Evolutionary conservation across 495 filamentous ascomycete species (phyloP).

Genomic region (Aspergillus haitiensis): DNA sequence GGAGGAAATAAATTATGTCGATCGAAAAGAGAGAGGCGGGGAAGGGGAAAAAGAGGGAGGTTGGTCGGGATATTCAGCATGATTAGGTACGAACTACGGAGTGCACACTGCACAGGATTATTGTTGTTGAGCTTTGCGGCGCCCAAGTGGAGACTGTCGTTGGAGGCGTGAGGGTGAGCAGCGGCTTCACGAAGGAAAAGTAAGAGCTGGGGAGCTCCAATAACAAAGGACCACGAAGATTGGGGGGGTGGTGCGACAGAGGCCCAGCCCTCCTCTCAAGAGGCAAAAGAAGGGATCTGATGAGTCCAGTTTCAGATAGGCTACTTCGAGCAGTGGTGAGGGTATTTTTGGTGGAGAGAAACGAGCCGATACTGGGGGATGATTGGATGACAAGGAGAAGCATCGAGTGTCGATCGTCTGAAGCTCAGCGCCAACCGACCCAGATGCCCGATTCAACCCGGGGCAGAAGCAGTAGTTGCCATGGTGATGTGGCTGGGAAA

Average conservation of each 20-base stretch:
- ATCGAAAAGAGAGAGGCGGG: not conserved
- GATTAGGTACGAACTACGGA: not conserved
- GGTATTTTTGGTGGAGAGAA: not conserved
- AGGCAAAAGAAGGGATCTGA: not conserved
- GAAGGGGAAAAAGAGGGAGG: not conserved
- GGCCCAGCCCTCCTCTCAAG: not conserved
- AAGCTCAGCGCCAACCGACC: slow-evolving; percentile 24
- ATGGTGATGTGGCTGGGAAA: slow-evolving; percentile 26
- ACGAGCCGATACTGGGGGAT: slow-evolving; percentile 9
- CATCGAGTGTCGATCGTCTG: slow-evolving; percentile 18
- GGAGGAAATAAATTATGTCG: slow-evolving; percentile 2
- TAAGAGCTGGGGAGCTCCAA: slow-evolving; percentile 5
- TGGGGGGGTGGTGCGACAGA: not conserved
- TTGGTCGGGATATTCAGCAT: not conserved
- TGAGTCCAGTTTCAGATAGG: slow-evolving; percentile 9
- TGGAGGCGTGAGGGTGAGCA: not conserved
- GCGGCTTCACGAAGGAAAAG: not conserved
- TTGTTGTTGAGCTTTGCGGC: not conserved
- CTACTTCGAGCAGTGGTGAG: not conserved
- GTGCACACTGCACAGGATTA: not conserved
- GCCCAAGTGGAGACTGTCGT: not conserved
- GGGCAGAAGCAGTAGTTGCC: slow-evolving; percentile 24
- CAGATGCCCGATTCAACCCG: slow-evolving; percentile 32
- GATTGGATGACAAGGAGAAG: slow-evolving; percentile 7
- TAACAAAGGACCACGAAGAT: slow-evolving; percentile 12